Base-by-base conservation (phyloP, 306 rosid genomes). In the Boehmeria nivea region DNA sequence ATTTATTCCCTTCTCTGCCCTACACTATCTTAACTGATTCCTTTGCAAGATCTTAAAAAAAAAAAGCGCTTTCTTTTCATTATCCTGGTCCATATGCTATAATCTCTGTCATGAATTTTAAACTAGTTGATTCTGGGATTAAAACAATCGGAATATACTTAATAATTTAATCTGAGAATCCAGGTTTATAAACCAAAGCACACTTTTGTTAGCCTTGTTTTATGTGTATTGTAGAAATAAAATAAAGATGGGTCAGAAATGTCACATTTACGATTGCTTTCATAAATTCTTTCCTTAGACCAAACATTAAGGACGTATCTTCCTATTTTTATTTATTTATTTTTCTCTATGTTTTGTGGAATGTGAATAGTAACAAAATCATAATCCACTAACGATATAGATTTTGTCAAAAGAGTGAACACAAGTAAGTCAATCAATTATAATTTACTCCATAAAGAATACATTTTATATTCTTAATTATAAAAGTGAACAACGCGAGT, bases 1-100 rank as follows among this genome's bases (percentile, higher is more conserved):
- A 60, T 71, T 64, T 74, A 77, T 69, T 60, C 23, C 45, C 65
- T 40, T 40, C 60, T 48, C 3, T 79, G 83, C 55, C 90, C 85
- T 77, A 82, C 90, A 63, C 67, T 68, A 80, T 80, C 85, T 37
- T 67, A 46, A 46, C 51, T 75, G 80, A 75, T 82, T 76, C 87
- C 78, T 73, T 65, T 52, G 50, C 74, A 75, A 73, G 73, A 80
- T 80, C 89, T 79, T 72, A 75, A 10, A 4, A 31, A 10, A 4
- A 31, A 4, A 74, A 57, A 81, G 82, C 66, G 74, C 65, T 46
- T 65, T 68, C 3, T 44, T 68, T 84, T 67, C 49, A 68, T 67
- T 64, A 68, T 56, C 55, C 57, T 65, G 24, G 18, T 51, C 49
- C 31, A 43, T 59, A 18, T 17, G 18, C 51, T 17, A 26, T 40